Evolutionary conservation across 2,329 filamentous ascomycete genomes (phyloP).

Genomic region (Arachnomyces sp.): DNA sequence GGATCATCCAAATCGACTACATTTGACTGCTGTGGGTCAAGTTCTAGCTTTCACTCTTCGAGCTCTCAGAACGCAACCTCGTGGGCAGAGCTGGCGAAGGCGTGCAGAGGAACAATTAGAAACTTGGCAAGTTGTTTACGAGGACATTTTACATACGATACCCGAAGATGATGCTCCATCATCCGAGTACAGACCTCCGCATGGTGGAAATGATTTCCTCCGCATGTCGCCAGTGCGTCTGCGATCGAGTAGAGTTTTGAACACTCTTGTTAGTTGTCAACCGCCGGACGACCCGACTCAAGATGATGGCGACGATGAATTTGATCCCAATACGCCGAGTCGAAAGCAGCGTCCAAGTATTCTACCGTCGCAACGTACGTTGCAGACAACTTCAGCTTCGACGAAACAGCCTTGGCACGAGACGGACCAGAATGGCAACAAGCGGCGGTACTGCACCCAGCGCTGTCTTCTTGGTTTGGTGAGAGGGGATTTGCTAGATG

Average conservation of each 20-base stretch:
- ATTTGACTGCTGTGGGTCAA: neutral
- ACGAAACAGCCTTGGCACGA: no score
- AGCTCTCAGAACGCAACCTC: conserved; percentile 7
- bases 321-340: conserved; percentile 9
- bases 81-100: conserved; percentile 14
- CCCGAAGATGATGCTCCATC: no score
- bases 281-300: no score
- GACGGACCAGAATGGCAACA: no score
- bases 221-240: no score
- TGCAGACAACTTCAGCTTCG: no score
- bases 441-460: conserved; percentile 8
- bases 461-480: conserved; percentile 7
- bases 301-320: conserved; percentile 8
- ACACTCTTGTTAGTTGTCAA: no score
- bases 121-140: conserved; percentile 18
- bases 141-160: no score
- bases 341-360: conserved; percentile 9
- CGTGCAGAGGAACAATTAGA: conserved; percentile 11
- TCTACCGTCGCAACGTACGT: no score
- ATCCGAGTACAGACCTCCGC: no score
- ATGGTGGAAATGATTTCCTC: no score
- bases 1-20: conserved; percentile 5
- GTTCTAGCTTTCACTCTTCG: conserved; percentile 1
- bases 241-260: no score
- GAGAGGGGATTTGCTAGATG: conserved; percentile 20